phyloP scores from a whole-genome alignment of 2,329 filamentous ascomycete genomes.

The Neopestalotiopsis rosae region DNA sequence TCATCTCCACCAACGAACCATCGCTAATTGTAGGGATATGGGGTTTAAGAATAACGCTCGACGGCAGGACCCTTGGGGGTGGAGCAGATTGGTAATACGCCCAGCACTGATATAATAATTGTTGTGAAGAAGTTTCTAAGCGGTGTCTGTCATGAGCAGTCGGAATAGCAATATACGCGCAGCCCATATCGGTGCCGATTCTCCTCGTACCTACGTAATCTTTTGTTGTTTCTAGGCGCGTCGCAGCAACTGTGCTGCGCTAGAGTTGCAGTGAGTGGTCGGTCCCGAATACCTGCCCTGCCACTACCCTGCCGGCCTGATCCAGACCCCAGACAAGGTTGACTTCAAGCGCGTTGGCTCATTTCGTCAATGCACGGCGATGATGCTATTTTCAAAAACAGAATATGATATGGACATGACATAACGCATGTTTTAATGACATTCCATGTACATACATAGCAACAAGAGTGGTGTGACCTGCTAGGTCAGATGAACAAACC shows the following conservation, averaged over 20 bases:
- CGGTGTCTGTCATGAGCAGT: background rate
- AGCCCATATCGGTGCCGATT: background rate
- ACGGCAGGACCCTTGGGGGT: background rate
- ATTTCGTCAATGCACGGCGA: background rate
- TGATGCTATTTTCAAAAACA: background rate
- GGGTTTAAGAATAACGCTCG: background rate
- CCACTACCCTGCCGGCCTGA: background rate
- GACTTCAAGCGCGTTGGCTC: background rate
- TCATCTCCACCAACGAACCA: background rate
- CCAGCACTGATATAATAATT: too few relatives aligned
- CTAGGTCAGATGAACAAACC: background rate
- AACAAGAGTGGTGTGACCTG: constrained; percentile 7
- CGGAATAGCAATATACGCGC: background rate
- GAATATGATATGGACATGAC: constrained; percentile 11
- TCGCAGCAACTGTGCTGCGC: background rate
- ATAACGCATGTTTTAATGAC: constrained; percentile 7
- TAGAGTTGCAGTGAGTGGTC: background rate
- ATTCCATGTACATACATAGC: background rate
- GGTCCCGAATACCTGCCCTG: background rate
- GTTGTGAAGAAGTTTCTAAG: background rate
- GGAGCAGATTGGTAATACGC: background rate
- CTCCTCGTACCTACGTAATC: too few relatives aligned
- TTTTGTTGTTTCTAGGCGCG: background rate
- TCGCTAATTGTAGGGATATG: background rate
- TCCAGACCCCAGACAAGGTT: too few relatives aligned